Base-by-base conservation (phyloP, 2,329 filamentous ascomycete species). In the Monosporascus sp. region DNA sequence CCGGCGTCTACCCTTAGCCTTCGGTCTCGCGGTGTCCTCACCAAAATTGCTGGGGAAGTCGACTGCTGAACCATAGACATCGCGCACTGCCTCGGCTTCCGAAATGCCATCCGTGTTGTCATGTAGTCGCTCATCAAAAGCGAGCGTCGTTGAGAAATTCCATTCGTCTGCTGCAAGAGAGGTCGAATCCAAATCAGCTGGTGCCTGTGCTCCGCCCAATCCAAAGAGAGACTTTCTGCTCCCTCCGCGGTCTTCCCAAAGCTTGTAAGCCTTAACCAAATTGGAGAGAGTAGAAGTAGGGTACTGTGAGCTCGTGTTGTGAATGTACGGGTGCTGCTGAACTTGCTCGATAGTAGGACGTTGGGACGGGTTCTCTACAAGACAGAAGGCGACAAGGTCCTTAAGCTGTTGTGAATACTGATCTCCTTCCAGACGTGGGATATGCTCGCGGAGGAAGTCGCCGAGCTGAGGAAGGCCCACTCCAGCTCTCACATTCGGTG, bases 241-340 rank as follows among this genome's bases (percentile, higher is more conserved):
- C 27, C 88, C 88, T 24, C 89, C 89, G 60, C 83, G 80, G 7
- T 84, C 80, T 67, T 92, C 88, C 89, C 89, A 93, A 20, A 85
- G 66, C 64, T 85, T 86, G 71, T 88, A 93, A 14, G 83, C 85
- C 59, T 84, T 82, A 9, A 93, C 86, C 1, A 93, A 76, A 55
- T 83, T 76, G 2, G 82, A 73, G 2, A 93, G 77, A 5, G 76
- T 79, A 0, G 79, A 79, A 0, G 85, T 84, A 0, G 89, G 88
- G 62, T 88, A 86, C 45, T 74, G 73, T 16, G 80, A 74, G 7
- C 77, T 75, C 0, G 87, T 88, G 55, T 85, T 82, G 54, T 73
- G 74, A 52, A 92, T 80, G 65, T 88, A 91, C 0, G 78, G 79
- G 64, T 92, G 88, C 45, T 81, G 77, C 56, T 91, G 80, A 8